Evolutionary conservation across 257 asterid genomes (phyloP), one percentile per base, ranked within the genome.

Genomic region (Paulownia fortunei): DNA sequence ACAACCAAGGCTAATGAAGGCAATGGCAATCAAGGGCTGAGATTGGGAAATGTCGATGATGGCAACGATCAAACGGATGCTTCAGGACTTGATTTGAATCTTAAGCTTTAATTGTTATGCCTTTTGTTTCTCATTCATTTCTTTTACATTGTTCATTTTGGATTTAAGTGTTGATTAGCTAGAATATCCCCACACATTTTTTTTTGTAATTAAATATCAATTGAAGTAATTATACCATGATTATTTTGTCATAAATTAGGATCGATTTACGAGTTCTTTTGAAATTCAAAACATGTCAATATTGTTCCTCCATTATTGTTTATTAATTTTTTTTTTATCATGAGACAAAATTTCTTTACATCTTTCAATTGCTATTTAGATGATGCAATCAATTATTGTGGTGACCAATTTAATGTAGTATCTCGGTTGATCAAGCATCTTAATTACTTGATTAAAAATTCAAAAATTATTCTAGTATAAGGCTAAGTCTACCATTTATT

Each of bases 51-150:
- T 3, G 46, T 51, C 6, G 76, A 71, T 2, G 82, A 32, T 51
- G 66, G 36, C n/a, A 36, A 60, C 19, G 80, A 74, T 27, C 61
- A 34, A 44, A 78, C 8, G 36, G 87, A 86, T 72, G 82, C 67
- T 46, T 67, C 88, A 0, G 90, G 87, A 9, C 82, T 88, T 26
- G 90, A 88, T 86, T 82, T 88, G 87, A 78, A 82, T 52, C 87
- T 88, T 15, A 86, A 69, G 85, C 86, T 88, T 27, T 88, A 60
- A 77, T 80, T 61, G 6, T 76, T 37, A 2, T 16, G 23, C 16
- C n/a, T 42, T 15, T 41, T 24, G 23, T 23, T 7, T 37, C 16
- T 62, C 23, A 13, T 69, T 15, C 4, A 21, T 30, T 30, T 70
- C 16, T 13, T 3, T 69, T 74, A 37, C 44, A 34, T 41, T 51